Conservation (phyloP, 2,329 filamentous ascomycete genomes). For the Rutstroemia sp. region DNA sequence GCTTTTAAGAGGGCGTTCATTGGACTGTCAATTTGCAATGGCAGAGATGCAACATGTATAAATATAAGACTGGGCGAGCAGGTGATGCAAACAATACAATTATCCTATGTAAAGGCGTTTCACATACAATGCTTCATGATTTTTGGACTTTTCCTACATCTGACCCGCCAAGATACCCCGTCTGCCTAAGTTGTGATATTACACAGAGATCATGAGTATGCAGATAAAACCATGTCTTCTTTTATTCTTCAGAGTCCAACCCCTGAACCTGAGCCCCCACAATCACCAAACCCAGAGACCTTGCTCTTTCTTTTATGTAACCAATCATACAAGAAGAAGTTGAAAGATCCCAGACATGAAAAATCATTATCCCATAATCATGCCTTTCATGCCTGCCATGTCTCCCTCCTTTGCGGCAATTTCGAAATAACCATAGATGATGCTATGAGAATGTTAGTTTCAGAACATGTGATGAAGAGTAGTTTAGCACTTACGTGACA, state of each 20-base stretch:
- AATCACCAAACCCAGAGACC: background rate
- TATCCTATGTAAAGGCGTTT: background rate
- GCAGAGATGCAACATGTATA: too few relatives aligned
- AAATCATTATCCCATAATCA: conserved; percentile 57
- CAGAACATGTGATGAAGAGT: conserved; percentile 17
- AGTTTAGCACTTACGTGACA: conserved; percentile 71
- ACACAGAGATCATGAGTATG: conserved; percentile 1
- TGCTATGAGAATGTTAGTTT: conserved; percentile 48
- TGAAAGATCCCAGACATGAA: conserved; percentile 12
- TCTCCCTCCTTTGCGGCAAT: conserved; percentile 99
- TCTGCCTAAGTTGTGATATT: conserved; percentile 2
- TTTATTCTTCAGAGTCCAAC: background rate
- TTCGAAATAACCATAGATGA: conserved; percentile 99
- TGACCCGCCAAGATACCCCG: background rate
- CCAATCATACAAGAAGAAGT: conserved; percentile 19
- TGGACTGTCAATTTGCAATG: too few relatives aligned
- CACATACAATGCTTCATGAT: background rate
- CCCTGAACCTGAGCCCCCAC: background rate
- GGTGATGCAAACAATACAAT: background rate
- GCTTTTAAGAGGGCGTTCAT: too few relatives aligned
- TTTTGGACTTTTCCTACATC: background rate
- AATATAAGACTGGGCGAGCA: background rate
- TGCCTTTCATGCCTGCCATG: conserved; percentile 71
- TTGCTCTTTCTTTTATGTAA: conserved; percentile 8
- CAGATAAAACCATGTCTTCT: conserved; percentile 5